Evolutionary conservation across 2,329 filamentous ascomycete species (phyloP), one percentile per base, ranked within the genome.

Genomic region (Podosphaera leucotricha): DNA sequence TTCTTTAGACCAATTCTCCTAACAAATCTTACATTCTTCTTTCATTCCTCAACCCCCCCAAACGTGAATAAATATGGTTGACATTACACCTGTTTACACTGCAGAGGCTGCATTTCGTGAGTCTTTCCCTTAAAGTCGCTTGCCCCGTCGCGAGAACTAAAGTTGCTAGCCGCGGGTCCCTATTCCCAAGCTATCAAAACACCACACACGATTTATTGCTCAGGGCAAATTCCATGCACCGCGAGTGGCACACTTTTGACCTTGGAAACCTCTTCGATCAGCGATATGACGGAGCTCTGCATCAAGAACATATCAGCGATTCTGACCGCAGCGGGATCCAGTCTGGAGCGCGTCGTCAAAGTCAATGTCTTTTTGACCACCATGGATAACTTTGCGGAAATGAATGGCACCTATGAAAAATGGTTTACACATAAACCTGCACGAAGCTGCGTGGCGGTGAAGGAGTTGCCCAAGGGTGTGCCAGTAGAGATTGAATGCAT

Each of bases 401-500:
- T 76, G 61, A 75, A 74, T 49, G 65, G 67, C 46, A 68, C 62
- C 2, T 75, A 71, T 46, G 60, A 64, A 37, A 62, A 67, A 52
- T 43, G 30, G 30, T 90, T 87, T 63, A 62, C 71, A 44, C 77
- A 83, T 64, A 90, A 86, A 74, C 85, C 85, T 21, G 80, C 83
- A n/a, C 72, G 83, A 53, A 85, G 79, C 65, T 93, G 85, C 58
- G 83, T 93, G 46, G 85, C 86, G 7, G 86, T 92, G 52, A 86
- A 92, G 68, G 77, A 82, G 56, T 70, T 93, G 53, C 85, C 85
- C 49, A 84, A 87, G 70, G 77, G 77, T 46, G 85, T 87, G 24
- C 80, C 84, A 44, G 77, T 93, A 13, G 86, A 93, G 70, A 90
- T 93, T 60, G 85, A 93, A 71, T 82, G 77, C 58, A 82, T 90